Conservation (phyloP, 768 basidiomycete species). For the Termitomyces sp. region DNA sequence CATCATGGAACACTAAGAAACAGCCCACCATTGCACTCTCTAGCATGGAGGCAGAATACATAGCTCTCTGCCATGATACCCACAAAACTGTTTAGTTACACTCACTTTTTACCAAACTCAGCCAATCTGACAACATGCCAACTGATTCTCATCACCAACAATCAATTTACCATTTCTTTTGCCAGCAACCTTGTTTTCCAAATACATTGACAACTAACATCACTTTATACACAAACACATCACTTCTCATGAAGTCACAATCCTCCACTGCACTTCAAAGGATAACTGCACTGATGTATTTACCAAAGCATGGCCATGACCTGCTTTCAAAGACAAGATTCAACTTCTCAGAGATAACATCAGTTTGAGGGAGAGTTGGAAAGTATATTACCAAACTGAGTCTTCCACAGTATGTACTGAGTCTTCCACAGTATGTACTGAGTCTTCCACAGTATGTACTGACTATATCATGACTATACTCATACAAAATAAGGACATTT, state of each 20-base stretch:
- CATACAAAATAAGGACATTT: too few relatives aligned
- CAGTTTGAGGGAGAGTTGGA: conserved; percentile 8
- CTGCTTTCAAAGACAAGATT: not conserved
- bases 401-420: too few relatives aligned
- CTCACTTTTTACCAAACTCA: not conserved
- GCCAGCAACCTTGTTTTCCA: too few relatives aligned
- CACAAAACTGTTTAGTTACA: not conserved
- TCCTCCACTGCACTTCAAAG: conserved; percentile 27
- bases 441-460: too few relatives aligned
- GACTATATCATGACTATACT: too few relatives aligned
- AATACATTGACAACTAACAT: conserved; percentile 22
- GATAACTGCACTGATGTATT: conserved; percentile 37
- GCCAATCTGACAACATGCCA: not conserved
- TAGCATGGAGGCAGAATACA: conserved; percentile 8
- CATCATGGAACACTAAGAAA: not conserved
- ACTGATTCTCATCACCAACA: not conserved
- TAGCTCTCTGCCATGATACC: conserved; percentile 5
- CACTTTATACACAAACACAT: conserved; percentile 36
- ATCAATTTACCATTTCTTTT: not conserved
- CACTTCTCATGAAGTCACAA: conserved; percentile 16
- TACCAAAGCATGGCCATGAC: conserved; percentile 31
- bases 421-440: too few relatives aligned
- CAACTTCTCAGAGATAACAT: not conserved
- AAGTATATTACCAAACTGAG: not conserved
- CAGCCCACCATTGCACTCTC: conserved; percentile 4